Evolutionary conservation across 306 rosid genomes (phyloP), one percentile per base, ranked within the genome.

Genomic region (Sicyos baderoa): DNA sequence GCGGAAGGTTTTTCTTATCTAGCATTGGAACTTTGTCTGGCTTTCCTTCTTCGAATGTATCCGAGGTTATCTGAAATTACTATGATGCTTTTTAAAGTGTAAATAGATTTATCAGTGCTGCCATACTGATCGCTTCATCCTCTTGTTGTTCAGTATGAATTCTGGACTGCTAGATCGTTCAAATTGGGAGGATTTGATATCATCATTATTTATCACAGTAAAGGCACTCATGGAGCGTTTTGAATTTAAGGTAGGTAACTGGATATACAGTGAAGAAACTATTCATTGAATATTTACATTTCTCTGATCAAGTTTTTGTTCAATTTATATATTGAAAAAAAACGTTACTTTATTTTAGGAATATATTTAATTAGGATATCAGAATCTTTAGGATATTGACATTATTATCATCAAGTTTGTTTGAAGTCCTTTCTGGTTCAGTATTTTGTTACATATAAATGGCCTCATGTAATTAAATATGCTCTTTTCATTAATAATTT

Each of bases 11-110:
- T 89, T 82, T 73, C 91, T 56, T 78, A 83, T 78, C 59, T 81
- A 70, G 80, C 86, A 22, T 70, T 81, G 85, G 98, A 93, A 74
- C 91, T 88, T 79, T 85, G 94, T 73, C 77, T 86, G 23, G 77
- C 85, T 65, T 88, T 85, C 80, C 84, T 85, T 72, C 75, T 78
- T 22, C 81, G 79, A 84, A 70, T 84, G 77, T 80, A 77, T 76
- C 81, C 18, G 57, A 78, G 98, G 97, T 93, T 84, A 71, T 67
- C 15, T 17, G 49, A 45, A 35, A 5, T 15, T 52, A 17, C 16
- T 54, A 55, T 62, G 35, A 55, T 21, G 35, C n/a, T 40, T 53
- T 29, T 14, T 53, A 9, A 51, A 68, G 21, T 4, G 13, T 44
- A 68, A 68, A 15, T 29, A 68, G 58, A 68, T 16, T 68, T 50